Base-by-base conservation (phyloP, 2,329 filamentous ascomycete genomes). In the Trematosphaeria pertusa region DNA sequence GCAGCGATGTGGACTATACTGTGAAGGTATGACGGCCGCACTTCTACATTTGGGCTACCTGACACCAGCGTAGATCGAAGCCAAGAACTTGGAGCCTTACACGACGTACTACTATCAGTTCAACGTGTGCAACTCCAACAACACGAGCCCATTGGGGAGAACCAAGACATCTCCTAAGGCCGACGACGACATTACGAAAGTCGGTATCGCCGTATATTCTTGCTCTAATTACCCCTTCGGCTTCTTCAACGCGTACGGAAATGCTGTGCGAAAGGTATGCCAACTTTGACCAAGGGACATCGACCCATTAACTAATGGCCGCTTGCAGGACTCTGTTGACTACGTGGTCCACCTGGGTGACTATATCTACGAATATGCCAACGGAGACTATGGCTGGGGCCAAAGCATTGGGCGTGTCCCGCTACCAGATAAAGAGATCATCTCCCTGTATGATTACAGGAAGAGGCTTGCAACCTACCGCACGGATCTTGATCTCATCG, bases 1-100 rank as follows among this genome's bases (percentile, higher is more conserved):
- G 81, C 26, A 87, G 82, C 1, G 87, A 91, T 63, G 82, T 91
- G 37, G 88, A 91, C 63, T 91, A 86, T 64, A 91, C 87, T 0
- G 75, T 90, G 49, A 89, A 89, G 77, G 83, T 84, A 64, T 21
- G 32, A 12, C 20, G 22, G 4, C 1, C 8, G 0, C 1, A 11
- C 12, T 35, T 11, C 1, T 8, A 2, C 15, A 7, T 26, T 19
- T 11, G 20, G 19, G 55, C n/a, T 12, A 24, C 58, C 47, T 53
- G 14, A 67, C 42, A 46, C 14, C 3, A 11, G 14, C 5, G 21
- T 41, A 86, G 78, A 81, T 89, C 11, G 87, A 90, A 67, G 87
- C 87, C 1, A 78, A 71, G 37, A 79, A 80, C 11, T 66, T 90
- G 31, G 72, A 81, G 40, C 78, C 87, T 0, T 87, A 83, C 59